Base-by-base conservation (phyloP, 495 filamentous ascomycete genomes). In the Alectoria sarmentosa region DNA sequence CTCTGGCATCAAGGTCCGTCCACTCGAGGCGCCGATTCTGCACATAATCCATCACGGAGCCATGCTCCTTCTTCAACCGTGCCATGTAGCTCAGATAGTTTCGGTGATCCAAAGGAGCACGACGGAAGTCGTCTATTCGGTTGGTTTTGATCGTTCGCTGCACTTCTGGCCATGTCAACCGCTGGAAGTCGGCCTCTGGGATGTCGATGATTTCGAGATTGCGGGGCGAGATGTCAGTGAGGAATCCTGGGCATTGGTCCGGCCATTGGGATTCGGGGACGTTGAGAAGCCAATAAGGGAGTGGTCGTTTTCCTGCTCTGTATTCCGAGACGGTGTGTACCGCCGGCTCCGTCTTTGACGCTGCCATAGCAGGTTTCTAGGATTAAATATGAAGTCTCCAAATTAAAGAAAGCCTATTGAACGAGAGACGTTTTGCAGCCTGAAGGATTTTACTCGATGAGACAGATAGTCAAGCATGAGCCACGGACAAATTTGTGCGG, bases 241-340 rank as follows among this genome's bases (percentile, higher is more conserved):
- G 82, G 73, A 84, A 93, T 36, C 79, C 78, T 0, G 91, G 91
- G 69, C 91, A 95, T 37, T 83, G 77, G 19, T 72, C 68, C 8
- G 85, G 82, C 75, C 88, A 82, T 67, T 85, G 73, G 30, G 76
- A 68, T 23, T 73, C 76, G 6, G 88, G 87, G 21, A 94, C 74
- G 73, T 96, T 95, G 67, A 90, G 79, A 49, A 89, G 84, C 90
- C 90, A 96, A 78, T 87, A 96, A 2, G 89, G 88, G 23, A 87
- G 70, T 34, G 63, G 19, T 4, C 49, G 49, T 41, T 48, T 41
- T 17, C 38, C 52, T 0, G 32, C 19, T 30, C 26, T 55, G 30
- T 19, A 38, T 1, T 28, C 21, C 3, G 61, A n/a, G 46, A 55
- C 32, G 46, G 44, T 11, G 46, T 39, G 26, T 54, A 10, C 14